Evolutionary conservation across 2,329 filamentous ascomycete species (phyloP), one percentile per base, ranked within the genome.

Genomic region (Parasarocladium wereldwijsianum): DNA sequence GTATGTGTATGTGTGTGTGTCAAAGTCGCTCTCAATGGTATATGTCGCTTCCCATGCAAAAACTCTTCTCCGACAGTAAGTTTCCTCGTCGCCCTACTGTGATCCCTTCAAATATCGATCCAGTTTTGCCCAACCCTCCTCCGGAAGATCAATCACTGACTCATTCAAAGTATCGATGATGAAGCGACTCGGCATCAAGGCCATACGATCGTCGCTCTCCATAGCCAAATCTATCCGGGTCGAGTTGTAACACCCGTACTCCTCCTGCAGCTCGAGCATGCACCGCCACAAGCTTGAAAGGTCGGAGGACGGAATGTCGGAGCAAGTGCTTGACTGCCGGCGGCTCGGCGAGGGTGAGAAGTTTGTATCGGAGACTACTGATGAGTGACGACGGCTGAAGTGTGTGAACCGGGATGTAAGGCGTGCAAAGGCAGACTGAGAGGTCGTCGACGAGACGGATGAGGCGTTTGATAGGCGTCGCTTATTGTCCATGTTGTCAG

Each of bases 181-280:
- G 34, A 56, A 56, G 3, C 52, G 52, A 16, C 50, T 56, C 1
- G 52, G 52, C 55, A 28, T 50, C 43, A 8, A 55, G 31, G 9
- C 49, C 55, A 7, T 51, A n/a, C n/a, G 42, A 4, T 59, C 52
- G 14, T 54, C 53, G 1, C 56, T 55, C 24, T 52, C 52, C 10
- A 62, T 42, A 1, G 61, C 61, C 24, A 63, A 49, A 28, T 60
- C 57, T 41, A 65, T 62, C 18, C 61, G 45, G 10, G 60, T 57
- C 12, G 60, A 65, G 17, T 57, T 61, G 37, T 65, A 65, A 44
- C 61, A 65, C 5, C 55, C 55, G 31, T 60, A 65, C 5, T 45
- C 50, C 35, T 50, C 46, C 41, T 65, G 61, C 7, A 65, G 47
- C 27, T 57, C 52, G 3, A 65, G 49, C 61, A 65, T 65, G 38